Base-by-base conservation (phyloP, 2,329 filamentous ascomycete genomes). In the Aspergillus calidoustus region DNA sequence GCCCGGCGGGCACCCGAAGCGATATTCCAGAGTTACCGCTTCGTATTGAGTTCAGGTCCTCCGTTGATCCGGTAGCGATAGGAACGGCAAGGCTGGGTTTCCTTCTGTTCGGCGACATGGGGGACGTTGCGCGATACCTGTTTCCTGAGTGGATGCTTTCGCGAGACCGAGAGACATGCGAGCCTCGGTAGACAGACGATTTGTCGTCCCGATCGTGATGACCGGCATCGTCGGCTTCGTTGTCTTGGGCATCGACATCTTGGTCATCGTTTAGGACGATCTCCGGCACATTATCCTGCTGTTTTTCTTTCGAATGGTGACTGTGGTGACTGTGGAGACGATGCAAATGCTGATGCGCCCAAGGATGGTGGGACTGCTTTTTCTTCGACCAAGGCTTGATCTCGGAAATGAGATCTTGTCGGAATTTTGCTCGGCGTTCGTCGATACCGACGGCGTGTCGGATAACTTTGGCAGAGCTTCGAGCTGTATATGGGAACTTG, bases 401-500 rank as follows among this genome's bases (percentile, higher is more conserved):
- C 57, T 81, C 80, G 1, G 82, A 83, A 28, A 87, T 82, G 6
- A 87, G 71, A 67, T 86, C 84, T 66, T 85, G 83, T 34, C 84
- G 77, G 64, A 87, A 87, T 65, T 87, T 87, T 28, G 84, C 84
- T 43, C 85, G 78, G 11, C 84, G 79, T 69, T 87, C 85, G 63
- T 86, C 84, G 58, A 87, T 86, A 1, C 82, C 79, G 0, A 86
- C 84, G 1, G 84, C 84, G 68, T 86, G 85, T 7, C 85, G 79
- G 60, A 87, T 86, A 2, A 86, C 78, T 54, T 77, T 80, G 4
- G 84, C 84, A 3, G 83, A 82, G 65, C 81, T 84, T 59, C 81
- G 79, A 22, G 84, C 83, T 0, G 83, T 85, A 57, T 79, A 79
- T 0, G 90, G 90, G 47, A 92, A 92, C 72, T 89, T 92, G 71